These are phyloP conservation scores for Tricholoma sp. DNA, from an alignment of 768 basidiomycete genomes.

Conservation along the genomic window DNA sequence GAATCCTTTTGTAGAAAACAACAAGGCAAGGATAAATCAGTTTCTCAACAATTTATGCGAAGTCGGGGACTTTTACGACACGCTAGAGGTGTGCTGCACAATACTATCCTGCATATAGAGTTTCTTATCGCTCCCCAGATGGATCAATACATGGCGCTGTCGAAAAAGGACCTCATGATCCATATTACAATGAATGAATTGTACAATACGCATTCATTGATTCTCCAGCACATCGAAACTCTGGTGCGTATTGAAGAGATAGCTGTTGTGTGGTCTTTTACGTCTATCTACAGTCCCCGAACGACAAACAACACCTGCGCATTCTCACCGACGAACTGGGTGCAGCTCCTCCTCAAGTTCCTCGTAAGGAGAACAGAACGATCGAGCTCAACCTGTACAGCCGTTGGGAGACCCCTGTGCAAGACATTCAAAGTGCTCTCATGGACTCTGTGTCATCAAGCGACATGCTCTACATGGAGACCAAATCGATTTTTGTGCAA, in stretches of 20 bases:
- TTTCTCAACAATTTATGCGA: conserved; percentile 97
- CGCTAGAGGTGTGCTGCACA: conserved; percentile 66
- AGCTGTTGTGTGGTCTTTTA: background rate
- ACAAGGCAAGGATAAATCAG: conserved; percentile 95
- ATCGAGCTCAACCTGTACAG: conserved; percentile 91
- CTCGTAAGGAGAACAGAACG: conserved; percentile 95
- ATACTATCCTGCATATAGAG: background rate
- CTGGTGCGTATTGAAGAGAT: conserved; percentile 51
- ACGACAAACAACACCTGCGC: conserved; percentile 95
- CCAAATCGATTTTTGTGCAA: conserved; percentile 98
- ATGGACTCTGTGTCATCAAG: conserved; percentile 97
- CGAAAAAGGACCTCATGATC: conserved; percentile 98
- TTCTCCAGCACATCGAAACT: conserved; percentile 91
- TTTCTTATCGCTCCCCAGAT: conserved; percentile 49
- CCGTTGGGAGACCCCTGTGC: conserved; percentile 99
- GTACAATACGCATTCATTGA: conserved; percentile 96
- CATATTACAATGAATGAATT: conserved; percentile 98
- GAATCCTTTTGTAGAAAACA: conserved; percentile 98
- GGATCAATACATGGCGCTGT: conserved; percentile 99
- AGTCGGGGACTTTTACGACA: conserved; percentile 99
- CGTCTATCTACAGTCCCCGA: conserved; percentile 64
- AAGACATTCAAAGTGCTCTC: conserved; percentile 92
- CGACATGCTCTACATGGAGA: conserved; percentile 99
- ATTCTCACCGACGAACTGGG: conserved; percentile 97
- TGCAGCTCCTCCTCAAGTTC: conserved; percentile 88